These are phyloP conservation scores for Lasiodiplodia gonubiensis DNA, from an alignment of 2,329 filamentous ascomycete species.

Conservation along the genomic window DNA sequence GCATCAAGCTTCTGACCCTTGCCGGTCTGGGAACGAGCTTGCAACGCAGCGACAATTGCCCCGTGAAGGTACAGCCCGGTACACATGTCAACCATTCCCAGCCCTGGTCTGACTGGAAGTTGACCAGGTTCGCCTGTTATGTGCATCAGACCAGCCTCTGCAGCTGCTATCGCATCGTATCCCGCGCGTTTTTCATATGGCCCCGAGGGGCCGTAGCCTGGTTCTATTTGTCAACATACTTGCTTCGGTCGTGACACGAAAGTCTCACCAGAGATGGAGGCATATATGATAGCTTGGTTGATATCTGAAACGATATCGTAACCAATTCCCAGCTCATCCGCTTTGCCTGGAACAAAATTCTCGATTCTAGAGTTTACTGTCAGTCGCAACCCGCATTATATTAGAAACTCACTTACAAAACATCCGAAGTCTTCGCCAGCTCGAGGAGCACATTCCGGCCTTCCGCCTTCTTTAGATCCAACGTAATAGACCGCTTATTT, in stretches of 20 bases:
- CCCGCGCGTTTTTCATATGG: conserved; percentile 52
- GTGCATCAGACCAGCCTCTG: conserved; percentile 52
- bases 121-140: conserved; percentile 51
- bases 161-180: conserved; percentile 54
- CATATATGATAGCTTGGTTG: conserved; percentile 51
- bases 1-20: conserved; percentile 52
- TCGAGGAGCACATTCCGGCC: conserved; percentile 37
- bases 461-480: conserved; percentile 48
- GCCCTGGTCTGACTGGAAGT: conserved; percentile 49
- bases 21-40: conserved; percentile 38
- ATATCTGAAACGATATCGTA: conserved; percentile 45
- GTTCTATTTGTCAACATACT: conserved; percentile 36
- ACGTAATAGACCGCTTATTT: conserved; percentile 51
- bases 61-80: conserved; percentile 54
- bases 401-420: conserved; percentile 35
- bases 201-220: conserved; percentile 51
- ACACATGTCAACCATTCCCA: conserved; percentile 53
- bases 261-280: conserved; percentile 48
- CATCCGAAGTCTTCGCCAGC: conserved; percentile 41
- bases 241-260: conserved; percentile 34
- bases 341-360: conserved; percentile 52
- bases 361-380: conserved; percentile 40
- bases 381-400: neutral
- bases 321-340: conserved; percentile 50
- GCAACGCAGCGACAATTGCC: conserved; percentile 49